Base-by-base conservation (phyloP, 116 monocot species). In the Cymodocea nodosa region DNA sequence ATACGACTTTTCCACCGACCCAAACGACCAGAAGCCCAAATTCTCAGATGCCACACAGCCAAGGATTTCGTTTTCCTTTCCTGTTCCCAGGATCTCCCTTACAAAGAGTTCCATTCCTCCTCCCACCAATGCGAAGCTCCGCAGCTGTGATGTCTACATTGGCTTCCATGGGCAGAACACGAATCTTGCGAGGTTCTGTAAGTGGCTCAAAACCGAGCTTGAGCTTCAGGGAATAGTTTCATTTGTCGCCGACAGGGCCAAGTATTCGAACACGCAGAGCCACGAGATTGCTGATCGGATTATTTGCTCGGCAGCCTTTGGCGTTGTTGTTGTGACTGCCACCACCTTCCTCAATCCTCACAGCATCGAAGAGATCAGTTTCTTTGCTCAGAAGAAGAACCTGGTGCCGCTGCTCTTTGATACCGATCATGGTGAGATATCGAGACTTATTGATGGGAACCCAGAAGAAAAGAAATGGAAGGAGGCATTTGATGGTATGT, bases 341-440 rank as follows among this genome's bases (percentile, higher is more conserved):
- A 80, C 85, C 11, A 79, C 78, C 57, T 82, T 93, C 36, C 63
- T 81, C 5, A 86, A 86, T 59, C 82, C 85, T 35, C 68, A 81
- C 64, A 86, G 78, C 39, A 52, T 89, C 6, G 93, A 93, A 64
- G 93, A 93, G 64, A 78, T 93, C 56, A 75, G 82, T 49, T 89
- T 93, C 78, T 93, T 93, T 70, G 70, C 89, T n/a, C 89, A 93
- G 83, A 93, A 93, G 74, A 93, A 84, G 73, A 93, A 93, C 61
- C 75, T 93, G 16, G 70, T 93, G 35, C 89, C 93, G 20, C 30
- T 93, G 10, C 52, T 89, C 64, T 93, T 85, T 39, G 86, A 89
- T 56, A 76, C 80, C 7, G 82, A 86, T 35, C 56, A 60, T 13
- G 56, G 68, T 3, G 89, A 89, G 78, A 81, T 93, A 53, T 58